A percentile compares a stretch with the other conserved stretches of the same genome.
phyloP scores from a whole-genome alignment of 2,329 filamentous ascomycete species.

The Fusarium verticillioides region DNA sequence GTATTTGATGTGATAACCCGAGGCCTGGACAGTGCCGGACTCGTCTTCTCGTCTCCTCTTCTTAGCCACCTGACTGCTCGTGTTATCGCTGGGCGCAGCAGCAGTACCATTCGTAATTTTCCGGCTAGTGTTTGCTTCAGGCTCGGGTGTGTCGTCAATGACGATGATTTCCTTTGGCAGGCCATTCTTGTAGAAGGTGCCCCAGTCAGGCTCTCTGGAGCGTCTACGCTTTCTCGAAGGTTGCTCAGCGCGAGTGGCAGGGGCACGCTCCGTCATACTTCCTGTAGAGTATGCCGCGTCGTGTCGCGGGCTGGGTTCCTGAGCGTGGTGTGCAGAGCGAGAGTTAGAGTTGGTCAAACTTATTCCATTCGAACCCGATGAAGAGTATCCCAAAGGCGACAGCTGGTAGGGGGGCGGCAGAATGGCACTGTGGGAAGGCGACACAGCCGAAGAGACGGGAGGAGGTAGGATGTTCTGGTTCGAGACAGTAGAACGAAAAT shows the following conservation, averaged over 20 bases:
- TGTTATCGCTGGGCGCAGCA: conserved; percentile 46
- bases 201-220: conserved; percentile 78
- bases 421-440: conserved; percentile 41
- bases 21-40: conserved; percentile 62
- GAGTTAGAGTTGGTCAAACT: conserved; percentile 46
- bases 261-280: conserved; percentile 43
- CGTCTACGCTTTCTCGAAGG: conserved; percentile 64
- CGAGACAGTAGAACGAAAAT: conserved; percentile 46
- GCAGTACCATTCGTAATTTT: conserved; percentile 52
- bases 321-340: conserved; percentile 46
- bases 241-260: conserved; percentile 46
- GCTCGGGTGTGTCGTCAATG: conserved; percentile 78
- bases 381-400: conserved; percentile 47
- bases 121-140: conserved; percentile 57
- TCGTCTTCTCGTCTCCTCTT: conserved; percentile 75
- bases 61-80: conserved; percentile 69
- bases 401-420: conserved; percentile 46
- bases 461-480: conserved; percentile 46
- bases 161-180: conserved; percentile 87
- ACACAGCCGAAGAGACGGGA: conserved; percentile 43
- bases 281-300: conserved; percentile 42
- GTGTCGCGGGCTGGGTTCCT: conserved; percentile 44
- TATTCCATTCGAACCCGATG: conserved; percentile 48
- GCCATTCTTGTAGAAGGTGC: conserved; percentile 84
- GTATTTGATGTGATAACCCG: conserved; percentile 77